Evolutionary conservation across 2,329 filamentous ascomycete species (phyloP).

Genomic region (Paracoccidioides brasiliensis): DNA sequence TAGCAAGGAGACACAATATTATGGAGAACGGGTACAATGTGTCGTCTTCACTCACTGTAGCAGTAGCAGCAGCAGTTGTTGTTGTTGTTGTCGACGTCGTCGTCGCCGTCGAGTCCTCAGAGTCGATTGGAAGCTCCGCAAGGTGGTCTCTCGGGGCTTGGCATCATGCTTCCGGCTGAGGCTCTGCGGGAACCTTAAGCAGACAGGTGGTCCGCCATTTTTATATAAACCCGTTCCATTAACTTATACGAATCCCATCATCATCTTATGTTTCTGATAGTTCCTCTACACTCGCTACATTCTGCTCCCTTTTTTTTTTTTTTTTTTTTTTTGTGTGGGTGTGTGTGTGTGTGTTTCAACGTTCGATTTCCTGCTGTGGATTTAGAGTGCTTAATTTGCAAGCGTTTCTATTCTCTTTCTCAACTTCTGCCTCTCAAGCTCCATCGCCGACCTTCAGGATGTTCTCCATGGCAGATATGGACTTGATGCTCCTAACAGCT

Average conservation of each 20-base stretch:
- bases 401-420: background rate
- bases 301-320: background rate
- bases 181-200: conserved; percentile 11
- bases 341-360: background rate
- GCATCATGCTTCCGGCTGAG: conserved; percentile 13
- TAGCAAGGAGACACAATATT: conserved; percentile 20
- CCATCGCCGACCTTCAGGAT: background rate
- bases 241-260: background rate
- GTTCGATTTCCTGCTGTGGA: background rate
- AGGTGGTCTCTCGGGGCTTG: conserved; percentile 33
- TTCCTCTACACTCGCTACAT: background rate
- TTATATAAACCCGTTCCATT: background rate
- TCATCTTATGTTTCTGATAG: background rate
- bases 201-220: background rate
- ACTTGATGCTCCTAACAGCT: conserved; percentile 17
- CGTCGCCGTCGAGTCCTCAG: too few species aligned
- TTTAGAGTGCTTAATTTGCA: background rate
- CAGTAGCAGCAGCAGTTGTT: background rate
- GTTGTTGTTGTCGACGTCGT: background rate
- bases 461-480: conserved; percentile 14
- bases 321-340: background rate
- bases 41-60: conserved; percentile 3
- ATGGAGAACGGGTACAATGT: conserved; percentile 12
- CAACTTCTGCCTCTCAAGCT: too few species aligned
- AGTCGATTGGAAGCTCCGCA: conserved; percentile 21